Evolutionary conservation across 2,329 filamentous ascomycete species (phyloP), one percentile per base, ranked within the genome.

Genomic region (Niveomyces coronatus): DNA sequence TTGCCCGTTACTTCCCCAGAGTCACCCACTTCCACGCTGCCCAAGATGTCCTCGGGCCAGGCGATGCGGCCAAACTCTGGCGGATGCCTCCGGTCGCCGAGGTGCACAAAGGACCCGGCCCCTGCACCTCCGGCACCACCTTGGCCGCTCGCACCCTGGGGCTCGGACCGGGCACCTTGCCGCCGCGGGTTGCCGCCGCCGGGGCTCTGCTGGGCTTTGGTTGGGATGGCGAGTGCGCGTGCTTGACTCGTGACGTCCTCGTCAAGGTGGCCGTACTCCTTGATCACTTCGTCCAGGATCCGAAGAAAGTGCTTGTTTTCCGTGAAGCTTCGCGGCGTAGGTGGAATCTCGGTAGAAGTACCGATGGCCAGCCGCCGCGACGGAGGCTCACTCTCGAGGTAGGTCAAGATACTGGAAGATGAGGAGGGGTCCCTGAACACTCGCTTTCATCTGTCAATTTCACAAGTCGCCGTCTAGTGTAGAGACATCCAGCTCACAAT

Each of bases 31-130:
- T 81, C 72, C 28, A 82, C 65, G 45, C 77, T 82, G 26, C 78
- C 79, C 38, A 83, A 61, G 26, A 83, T 83, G 49, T 83, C 78
- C 49, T 82, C 78, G 1, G 78, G 77, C 65, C 73, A 81, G 3
- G 78, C 76, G 51, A 82, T 82, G 37, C 79, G 60, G 13, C 78
- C 78, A 63, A 69, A 82, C 48, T 80, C 77, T 1, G 76, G 77
- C 3, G 76, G 75, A 36, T 79, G 79, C 37, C 79, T 62, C 37
- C 62, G 50, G 51, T 83, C 79, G 39, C 74, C 79, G 5, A 83
- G 62, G 55, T 83, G 79, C 14, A 82, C 67, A 58, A 74, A 74
- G 2, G 79, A 76, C 16, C 77, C 74, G 16, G 69, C 60, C 2
- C 75, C 75, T 2, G 60, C 74, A 9, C 75, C 74, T 1, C 75